A percentile compares a stretch with the other conserved stretches of the same genome.
These are phyloP conservation scores for Dipodascus geniculatus DNA, from an alignment of 805 yeast species.

Conservation along the genomic window DNA sequence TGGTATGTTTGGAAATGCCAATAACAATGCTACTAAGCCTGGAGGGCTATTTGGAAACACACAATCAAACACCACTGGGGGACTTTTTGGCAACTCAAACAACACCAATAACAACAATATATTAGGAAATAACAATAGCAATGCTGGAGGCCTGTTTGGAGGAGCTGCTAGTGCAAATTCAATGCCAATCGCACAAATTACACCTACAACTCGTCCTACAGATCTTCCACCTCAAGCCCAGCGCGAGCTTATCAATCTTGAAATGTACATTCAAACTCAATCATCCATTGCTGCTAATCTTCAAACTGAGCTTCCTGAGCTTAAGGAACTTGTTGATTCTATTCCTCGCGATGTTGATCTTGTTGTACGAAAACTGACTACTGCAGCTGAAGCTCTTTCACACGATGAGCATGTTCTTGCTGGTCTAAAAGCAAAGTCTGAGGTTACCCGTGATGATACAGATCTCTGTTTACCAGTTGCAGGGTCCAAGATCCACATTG, in stretches of 20 bases:
- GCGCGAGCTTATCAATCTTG: constrained; percentile 42
- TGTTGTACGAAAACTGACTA: constrained; percentile 35
- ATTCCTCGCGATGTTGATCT: constrained; percentile 47
- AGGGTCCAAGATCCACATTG: constrained; percentile 2
- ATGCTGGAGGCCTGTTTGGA: constrained; percentile 12
- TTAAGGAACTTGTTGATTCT: constrained; percentile 35
- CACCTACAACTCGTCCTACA: constrained; percentile 46
- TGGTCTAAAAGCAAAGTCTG: constrained; percentile 18
- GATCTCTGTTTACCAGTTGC: constrained; percentile 16
- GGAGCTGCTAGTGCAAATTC: not conserved
- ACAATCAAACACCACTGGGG: constrained; percentile 9
- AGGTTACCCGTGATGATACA: constrained; percentile 19
- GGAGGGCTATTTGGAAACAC: constrained; percentile 23
- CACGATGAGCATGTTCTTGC: constrained; percentile 31
- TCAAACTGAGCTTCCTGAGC: constrained; percentile 29
- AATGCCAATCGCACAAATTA: constrained; percentile 26
- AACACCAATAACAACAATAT: constrained; percentile 1
- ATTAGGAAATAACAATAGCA: constrained; percentile 3
- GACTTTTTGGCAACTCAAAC: constrained; percentile 14
- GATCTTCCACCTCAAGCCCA: constrained; percentile 45
- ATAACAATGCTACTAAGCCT: constrained; percentile 12
- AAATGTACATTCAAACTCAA: constrained; percentile 42
- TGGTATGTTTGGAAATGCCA: constrained; percentile 11
- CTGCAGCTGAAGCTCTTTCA: constrained; percentile 41
- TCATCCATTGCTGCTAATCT: constrained; percentile 41